These are phyloP conservation scores for Aschersonia sp. DNA, from an alignment of 2,329 filamentous ascomycete species.

Conservation along the genomic window DNA sequence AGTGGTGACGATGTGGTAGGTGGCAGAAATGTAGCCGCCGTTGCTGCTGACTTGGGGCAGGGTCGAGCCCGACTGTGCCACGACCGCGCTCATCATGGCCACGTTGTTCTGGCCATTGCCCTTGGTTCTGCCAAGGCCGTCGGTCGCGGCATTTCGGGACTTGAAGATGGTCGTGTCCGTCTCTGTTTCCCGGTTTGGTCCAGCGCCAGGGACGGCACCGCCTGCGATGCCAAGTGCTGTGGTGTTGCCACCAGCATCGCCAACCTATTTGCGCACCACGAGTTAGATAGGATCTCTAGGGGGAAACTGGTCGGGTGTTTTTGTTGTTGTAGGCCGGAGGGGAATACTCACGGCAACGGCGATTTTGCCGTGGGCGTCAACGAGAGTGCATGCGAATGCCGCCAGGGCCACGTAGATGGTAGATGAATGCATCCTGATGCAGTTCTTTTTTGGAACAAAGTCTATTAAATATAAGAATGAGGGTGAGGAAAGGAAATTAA, in stretches of 20 bases:
- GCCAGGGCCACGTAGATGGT: slow-evolving; percentile 7
- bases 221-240: slow-evolving; percentile 23
- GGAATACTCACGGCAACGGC: slow-evolving; percentile 5
- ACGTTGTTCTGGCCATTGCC: slow-evolving; percentile 20
- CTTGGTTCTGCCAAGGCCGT: slow-evolving; percentile 23
- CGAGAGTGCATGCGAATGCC: slow-evolving; percentile 9
- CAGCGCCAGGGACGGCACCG: slow-evolving; percentile 22
- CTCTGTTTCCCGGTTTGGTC: slow-evolving; percentile 25
- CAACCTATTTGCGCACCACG: slow-evolving; percentile 1
- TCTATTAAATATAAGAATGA: background rate
- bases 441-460: background rate
- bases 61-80: slow-evolving; percentile 20
- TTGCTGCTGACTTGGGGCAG: slow-evolving; percentile 22
- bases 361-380: slow-evolving; percentile 15
- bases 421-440: background rate
- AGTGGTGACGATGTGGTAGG: slow-evolving; percentile 24
- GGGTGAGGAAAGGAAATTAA: too few relatives aligned
- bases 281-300: background rate
- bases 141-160: slow-evolving; percentile 15
- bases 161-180: slow-evolving; percentile 30
- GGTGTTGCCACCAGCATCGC: slow-evolving; percentile 21
- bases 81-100: slow-evolving; percentile 15
- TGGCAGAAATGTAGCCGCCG: slow-evolving; percentile 19
- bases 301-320: too few relatives aligned
- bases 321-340: too few relatives aligned